These are phyloP conservation scores for Backusella psychrophila DNA, from an alignment of 192 early-diverging fungal species.

Conservation along the genomic window DNA sequence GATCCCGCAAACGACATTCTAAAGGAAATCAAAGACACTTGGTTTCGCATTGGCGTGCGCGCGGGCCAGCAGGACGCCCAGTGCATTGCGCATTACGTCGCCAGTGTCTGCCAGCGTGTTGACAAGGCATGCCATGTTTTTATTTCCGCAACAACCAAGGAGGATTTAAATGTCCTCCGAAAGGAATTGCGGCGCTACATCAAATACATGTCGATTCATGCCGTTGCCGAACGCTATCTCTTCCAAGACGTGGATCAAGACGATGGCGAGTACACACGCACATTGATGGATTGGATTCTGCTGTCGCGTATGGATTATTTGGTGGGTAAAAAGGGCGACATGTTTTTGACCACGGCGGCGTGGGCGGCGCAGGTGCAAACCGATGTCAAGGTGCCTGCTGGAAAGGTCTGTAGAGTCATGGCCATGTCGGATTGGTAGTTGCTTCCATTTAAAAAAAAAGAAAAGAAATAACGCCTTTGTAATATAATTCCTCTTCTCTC, in stretches of 20 bases:
- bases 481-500: not conserved
- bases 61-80: not conserved
- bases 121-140: conserved; percentile 18
- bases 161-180: not conserved
- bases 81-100: not conserved
- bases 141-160: not conserved
- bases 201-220: conserved; percentile 2
- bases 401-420: not conserved
- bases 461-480: not conserved
- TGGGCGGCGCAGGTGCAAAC: conserved; percentile 35
- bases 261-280: conserved; percentile 4
- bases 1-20: conserved; percentile 13
- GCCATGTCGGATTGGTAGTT: conserved; percentile 2
- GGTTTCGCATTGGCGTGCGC: conserved; percentile 20
- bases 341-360: conserved; percentile 22
- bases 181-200: not conserved
- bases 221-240: not conserved
- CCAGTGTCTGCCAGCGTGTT: not conserved
- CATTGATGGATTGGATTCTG: conserved; percentile 34
- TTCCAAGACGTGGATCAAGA: not conserved
- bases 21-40: not conserved
- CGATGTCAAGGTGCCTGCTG: conserved; percentile 6
- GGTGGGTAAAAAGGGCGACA: conserved; percentile 17
- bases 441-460: not conserved
- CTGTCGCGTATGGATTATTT: conserved; percentile 32